phyloP scores from a whole-genome alignment of 208 protist genomes.

The Leishmania lainsoni region DNA sequence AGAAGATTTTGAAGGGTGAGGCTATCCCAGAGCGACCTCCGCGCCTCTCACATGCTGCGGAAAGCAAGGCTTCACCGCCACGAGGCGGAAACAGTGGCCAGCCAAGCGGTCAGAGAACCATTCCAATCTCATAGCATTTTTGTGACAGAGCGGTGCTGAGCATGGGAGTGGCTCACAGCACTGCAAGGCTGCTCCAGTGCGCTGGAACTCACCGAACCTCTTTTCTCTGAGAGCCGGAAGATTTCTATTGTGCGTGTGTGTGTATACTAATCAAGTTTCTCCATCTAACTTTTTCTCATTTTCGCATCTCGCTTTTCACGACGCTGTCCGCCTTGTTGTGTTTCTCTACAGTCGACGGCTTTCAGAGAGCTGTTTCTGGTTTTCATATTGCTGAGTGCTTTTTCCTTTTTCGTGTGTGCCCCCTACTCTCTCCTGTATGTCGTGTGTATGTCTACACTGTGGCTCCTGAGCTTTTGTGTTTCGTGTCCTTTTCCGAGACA shows the following conservation, averaged over 20 bases:
- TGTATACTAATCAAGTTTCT: background rate
- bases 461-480: background rate
- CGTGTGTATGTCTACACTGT: background rate
- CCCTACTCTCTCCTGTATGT: background rate
- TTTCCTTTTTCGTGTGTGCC: conserved; percentile 1
- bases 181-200: background rate
- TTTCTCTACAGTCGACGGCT: background rate
- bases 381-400: conserved; percentile 15
- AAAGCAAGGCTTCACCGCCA: conserved; percentile 24
- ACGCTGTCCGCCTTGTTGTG: conserved; percentile 3
- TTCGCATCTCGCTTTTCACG: background rate
- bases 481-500: background rate
- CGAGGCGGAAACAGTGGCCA: conserved; percentile 19
- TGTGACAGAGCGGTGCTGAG: background rate
- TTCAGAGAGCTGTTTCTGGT: conserved; percentile 2
- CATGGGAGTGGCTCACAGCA: background rate
- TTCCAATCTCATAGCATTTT: conserved; percentile 41
- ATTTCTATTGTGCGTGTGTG: conserved; percentile 1
- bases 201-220: background rate
- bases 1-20: conserved; percentile 78
- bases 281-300: background rate
- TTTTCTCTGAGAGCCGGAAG: background rate
- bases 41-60: conserved; percentile 21
- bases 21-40: conserved; percentile 49
- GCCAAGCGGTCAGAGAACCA: conserved; percentile 20